Base-by-base conservation (phyloP, 208 protist species). In the Wallacemonas collosoma region DNA sequence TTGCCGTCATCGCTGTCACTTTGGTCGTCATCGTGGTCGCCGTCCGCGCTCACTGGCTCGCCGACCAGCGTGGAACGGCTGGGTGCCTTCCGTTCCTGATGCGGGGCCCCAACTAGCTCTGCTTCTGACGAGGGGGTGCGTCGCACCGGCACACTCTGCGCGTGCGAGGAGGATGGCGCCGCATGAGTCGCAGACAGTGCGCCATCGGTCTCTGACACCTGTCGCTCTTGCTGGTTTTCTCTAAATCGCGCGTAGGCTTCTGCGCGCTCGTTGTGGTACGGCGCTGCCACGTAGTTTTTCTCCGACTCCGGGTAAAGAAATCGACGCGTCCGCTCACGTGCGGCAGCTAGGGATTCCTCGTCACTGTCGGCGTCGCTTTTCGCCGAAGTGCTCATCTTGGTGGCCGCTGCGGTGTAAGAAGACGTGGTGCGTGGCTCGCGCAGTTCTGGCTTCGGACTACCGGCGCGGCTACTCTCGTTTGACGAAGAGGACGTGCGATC, bases 281-380 rank as follows among this genome's bases (percentile, higher is more conserved):
- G 70, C 8, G 39, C 36, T 3, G 57, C 40, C 36, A 66, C 65
- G 17, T 75, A 66, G 43, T 54, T 56, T 45, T n/a, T 66, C 2
- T 77, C 77, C 26, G 51, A 62, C 36, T 78, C 70, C 4, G 77
- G 75, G 51, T 80, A 86, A 12, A 91, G 73, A 79, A 91, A 88
- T 2, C 68, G 68, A 40, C 38, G 43, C 1, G 86, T 91, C 44
- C 76, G 72, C 48, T 76, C 73, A 8, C 79, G 70, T 4, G 82
- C 86, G 2, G 56, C 77, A 2, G 73, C 73, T 17, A 88, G 79
- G 5, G 81, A 58, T 61, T 87, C 85, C 44, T 83, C 80, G 68
- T 91, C 86, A 50, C 79, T 87, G 61, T 83, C 73, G 1, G 26
- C 64, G 41, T 79, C 79, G 47, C 35, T 39, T 26, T 26, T 26